Evolutionary conservation across 73 alveolate species (phyloP).

Genomic region (Paramecium primaurelia): DNA sequence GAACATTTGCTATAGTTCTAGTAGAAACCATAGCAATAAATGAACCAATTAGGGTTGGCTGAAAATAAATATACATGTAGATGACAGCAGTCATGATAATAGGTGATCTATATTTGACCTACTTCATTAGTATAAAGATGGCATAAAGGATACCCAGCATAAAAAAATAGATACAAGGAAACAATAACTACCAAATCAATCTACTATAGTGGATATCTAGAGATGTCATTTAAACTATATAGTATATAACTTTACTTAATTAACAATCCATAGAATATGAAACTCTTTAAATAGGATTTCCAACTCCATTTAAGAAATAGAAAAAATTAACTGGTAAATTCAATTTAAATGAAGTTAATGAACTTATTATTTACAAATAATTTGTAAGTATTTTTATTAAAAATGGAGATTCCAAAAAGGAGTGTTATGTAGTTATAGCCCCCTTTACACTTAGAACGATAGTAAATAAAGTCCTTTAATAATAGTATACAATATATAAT

Average conservation of each 20-base stretch:
- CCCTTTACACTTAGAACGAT: background rate
- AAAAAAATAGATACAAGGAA: background rate
- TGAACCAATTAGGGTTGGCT: background rate
- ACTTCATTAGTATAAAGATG: background rate
- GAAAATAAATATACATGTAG: background rate
- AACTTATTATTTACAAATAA: background rate
- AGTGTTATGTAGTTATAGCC: background rate
- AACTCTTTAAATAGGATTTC: background rate
- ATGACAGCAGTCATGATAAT: slow-evolving; percentile 1
- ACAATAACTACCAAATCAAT: background rate
- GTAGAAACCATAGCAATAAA: background rate
- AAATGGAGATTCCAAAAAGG: background rate
- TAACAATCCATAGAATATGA: background rate
- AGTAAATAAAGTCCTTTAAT: background rate
- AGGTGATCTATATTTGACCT: background rate
- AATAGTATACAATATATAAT: background rate
- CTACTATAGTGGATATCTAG: background rate
- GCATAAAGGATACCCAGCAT: background rate
- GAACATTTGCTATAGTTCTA: background rate
- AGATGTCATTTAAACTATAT: background rate
- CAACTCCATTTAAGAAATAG: background rate
- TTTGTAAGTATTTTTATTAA: background rate
- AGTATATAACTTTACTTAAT: background rate
- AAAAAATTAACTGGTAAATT: background rate
- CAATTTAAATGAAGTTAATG: background rate